Evolutionary conservation across 192 early-diverging fungal species (phyloP).

Genomic region (Phycomyces blakesleeanus): DNA sequence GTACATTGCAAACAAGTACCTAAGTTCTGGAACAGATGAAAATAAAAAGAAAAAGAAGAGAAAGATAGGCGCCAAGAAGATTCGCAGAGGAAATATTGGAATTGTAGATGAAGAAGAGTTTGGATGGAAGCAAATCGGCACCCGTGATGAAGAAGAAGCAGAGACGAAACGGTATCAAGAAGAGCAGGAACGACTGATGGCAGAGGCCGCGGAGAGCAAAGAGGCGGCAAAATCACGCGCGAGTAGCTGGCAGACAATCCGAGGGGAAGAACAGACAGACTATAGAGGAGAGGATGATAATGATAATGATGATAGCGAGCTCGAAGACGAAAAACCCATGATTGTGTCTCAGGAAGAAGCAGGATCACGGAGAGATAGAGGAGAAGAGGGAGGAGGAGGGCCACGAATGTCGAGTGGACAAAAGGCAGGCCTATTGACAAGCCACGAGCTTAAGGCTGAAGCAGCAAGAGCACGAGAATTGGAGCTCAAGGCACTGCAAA

Average conservation of each 20-base stretch:
- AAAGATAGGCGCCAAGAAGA: slow-evolving; percentile 14
- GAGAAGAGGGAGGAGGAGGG: too few relatives aligned
- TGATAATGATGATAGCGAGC: slow-evolving; percentile 23
- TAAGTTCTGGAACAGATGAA: slow-evolving; percentile 7
- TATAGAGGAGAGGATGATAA: slow-evolving; percentile 5
- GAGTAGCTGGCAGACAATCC: slow-evolving; percentile 25
- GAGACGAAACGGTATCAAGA: slow-evolving; percentile 10
- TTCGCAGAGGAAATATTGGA: slow-evolving; percentile 34
- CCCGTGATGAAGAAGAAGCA: not conserved
- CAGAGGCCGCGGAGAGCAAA: not conserved
- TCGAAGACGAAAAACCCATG: slow-evolving; percentile 28
- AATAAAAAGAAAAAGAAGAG: slow-evolving; percentile 39
- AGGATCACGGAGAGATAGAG: too few relatives aligned
- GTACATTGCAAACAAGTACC: slow-evolving; percentile 37
- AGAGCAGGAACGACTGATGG: slow-evolving; percentile 8
- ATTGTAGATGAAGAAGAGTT: slow-evolving; percentile 38
- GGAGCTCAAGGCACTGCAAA: slow-evolving; percentile 12
- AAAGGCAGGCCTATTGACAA: slow-evolving; percentile 28
- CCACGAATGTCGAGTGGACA: slow-evolving; percentile 35
- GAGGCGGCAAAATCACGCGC: not conserved
- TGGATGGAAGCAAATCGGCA: slow-evolving; percentile 16
- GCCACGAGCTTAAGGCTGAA: slow-evolving; percentile 27
- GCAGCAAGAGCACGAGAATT: slow-evolving; percentile 13
- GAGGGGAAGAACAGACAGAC: slow-evolving; percentile 2
- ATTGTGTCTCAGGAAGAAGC: slow-evolving; percentile 19